Conservation (phyloP, 2,329 filamentous ascomycete genomes). For the Scleromitrula shiraiana region DNA sequence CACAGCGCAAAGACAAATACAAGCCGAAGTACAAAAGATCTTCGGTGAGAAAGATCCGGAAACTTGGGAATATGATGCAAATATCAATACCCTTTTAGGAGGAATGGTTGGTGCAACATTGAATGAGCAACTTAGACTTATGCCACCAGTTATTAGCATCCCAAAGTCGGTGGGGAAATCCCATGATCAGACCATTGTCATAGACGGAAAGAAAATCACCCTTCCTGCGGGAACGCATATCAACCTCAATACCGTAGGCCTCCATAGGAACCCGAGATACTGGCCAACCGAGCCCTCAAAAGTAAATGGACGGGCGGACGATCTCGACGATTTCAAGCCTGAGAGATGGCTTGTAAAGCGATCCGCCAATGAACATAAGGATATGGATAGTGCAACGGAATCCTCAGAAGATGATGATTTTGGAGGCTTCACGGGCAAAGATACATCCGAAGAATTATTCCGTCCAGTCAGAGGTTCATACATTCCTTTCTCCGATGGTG, state of each 20-base stretch:
- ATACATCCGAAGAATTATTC: slow-evolving; percentile 18
- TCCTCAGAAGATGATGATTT: slow-evolving; percentile 9
- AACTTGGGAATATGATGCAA: slow-evolving; percentile 63
- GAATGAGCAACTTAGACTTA: slow-evolving; percentile 67
- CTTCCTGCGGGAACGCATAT: slow-evolving; percentile 32
- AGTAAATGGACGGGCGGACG: slow-evolving; percentile 53
- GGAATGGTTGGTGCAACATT: slow-evolving; percentile 67
- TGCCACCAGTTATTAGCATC: slow-evolving; percentile 63
- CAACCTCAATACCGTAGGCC: slow-evolving; percentile 36
- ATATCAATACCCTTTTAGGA: slow-evolving; percentile 57
- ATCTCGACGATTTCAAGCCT: slow-evolving; percentile 40
- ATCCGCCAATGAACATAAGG: slow-evolving; percentile 40
- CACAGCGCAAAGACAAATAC: slow-evolving; percentile 54
- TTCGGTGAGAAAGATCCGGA: slow-evolving; percentile 49
- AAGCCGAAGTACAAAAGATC: slow-evolving; percentile 60
- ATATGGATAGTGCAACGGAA: background rate
- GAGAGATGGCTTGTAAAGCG: slow-evolving; percentile 57
- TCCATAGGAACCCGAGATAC: slow-evolving; percentile 47
- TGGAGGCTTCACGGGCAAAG: slow-evolving; percentile 9
- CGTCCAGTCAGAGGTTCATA: slow-evolving; percentile 27
- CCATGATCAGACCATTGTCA: slow-evolving; percentile 46
- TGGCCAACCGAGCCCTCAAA: slow-evolving; percentile 40
- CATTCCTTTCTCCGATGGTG: slow-evolving; percentile 31
- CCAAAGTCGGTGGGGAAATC: slow-evolving; percentile 53
- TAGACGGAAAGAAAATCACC: slow-evolving; percentile 18